Evolutionary conservation across 768 basidiomycete species (phyloP).

Genomic region (Pleurotus platypus): DNA sequence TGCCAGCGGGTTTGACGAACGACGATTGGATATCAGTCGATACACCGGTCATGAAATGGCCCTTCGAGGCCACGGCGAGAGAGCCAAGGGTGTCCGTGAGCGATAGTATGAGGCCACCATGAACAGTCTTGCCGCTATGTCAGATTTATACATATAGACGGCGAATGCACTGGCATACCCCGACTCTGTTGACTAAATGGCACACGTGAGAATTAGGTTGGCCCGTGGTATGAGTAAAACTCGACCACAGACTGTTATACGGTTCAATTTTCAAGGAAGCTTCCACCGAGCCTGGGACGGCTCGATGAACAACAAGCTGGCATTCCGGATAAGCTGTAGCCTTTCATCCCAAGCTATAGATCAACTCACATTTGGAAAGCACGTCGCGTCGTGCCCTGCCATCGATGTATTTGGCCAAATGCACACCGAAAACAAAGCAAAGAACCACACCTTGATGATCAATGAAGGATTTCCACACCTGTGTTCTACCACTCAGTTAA

Average conservation of each 20-base stretch:
- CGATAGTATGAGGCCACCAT: constrained; percentile 79
- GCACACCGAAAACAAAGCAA: neutral
- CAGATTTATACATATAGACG: neutral
- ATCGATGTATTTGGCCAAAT: constrained; percentile 9
- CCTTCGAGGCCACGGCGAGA: constrained; percentile 76
- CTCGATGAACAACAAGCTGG: constrained; percentile 62
- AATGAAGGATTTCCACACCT: constrained; percentile 85
- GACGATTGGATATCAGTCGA: constrained; percentile 77
- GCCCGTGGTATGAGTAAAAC: neutral
- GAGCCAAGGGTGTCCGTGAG: constrained; percentile 85
- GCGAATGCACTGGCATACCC: constrained; percentile 41
- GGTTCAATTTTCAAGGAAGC: constrained; percentile 70
- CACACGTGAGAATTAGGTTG: constrained; percentile 4
- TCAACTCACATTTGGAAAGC: constrained; percentile 68
- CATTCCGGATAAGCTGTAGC: neutral
- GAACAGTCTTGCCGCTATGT: constrained; percentile 42
- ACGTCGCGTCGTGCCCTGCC: constrained; percentile 74
- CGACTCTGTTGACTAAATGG: constrained; percentile 71
- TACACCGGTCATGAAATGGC: constrained; percentile 85
- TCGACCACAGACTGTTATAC: constrained; percentile 56
- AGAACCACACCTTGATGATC: constrained; percentile 57
- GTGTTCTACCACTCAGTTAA: neutral
- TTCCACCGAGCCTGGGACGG: constrained; percentile 69
- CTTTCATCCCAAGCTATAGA: neutral
- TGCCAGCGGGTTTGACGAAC: constrained; percentile 77